These are phyloP conservation scores for Saccharomycopsis amapae DNA, from an alignment of 805 yeast genomes.

Conservation along the genomic window DNA sequence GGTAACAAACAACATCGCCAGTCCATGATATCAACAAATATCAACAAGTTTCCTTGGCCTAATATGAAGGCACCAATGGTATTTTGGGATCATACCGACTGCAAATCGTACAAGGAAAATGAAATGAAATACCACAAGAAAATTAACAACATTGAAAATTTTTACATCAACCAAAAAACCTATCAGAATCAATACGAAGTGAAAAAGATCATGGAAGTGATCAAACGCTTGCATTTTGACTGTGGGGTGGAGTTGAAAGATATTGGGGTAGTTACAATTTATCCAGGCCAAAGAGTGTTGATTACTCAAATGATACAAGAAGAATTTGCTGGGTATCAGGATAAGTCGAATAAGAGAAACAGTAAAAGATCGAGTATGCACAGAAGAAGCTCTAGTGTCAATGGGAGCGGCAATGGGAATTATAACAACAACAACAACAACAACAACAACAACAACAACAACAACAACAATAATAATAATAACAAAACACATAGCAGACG, in stretches of 20 bases:
- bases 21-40: neutral
- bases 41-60: slow-evolving; percentile 36
- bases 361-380: neutral
- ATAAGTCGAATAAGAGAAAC: neutral
- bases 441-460: neutral
- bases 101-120: slow-evolving; percentile 43
- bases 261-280: slow-evolving; percentile 57
- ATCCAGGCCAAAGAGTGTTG: slow-evolving; percentile 47
- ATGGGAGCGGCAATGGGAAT: neutral
- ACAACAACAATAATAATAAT: neutral
- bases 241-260: slow-evolving; percentile 40
- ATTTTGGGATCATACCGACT: slow-evolving; percentile 40
- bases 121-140: slow-evolving; percentile 39
- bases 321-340: slow-evolving; percentile 8
- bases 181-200: slow-evolving; percentile 18
- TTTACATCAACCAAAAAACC: slow-evolving; percentile 19
- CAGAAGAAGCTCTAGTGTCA: neutral
- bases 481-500: neutral
- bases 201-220: slow-evolving; percentile 1
- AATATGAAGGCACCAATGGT: slow-evolving; percentile 46
- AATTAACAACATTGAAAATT: slow-evolving; percentile 20
- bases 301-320: slow-evolving; percentile 14
- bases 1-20: neutral
- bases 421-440: neutral
- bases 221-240: slow-evolving; percentile 44